Evolutionary conservation across 345 rosid species (phyloP).

Genomic region (Salix udensis): DNA sequence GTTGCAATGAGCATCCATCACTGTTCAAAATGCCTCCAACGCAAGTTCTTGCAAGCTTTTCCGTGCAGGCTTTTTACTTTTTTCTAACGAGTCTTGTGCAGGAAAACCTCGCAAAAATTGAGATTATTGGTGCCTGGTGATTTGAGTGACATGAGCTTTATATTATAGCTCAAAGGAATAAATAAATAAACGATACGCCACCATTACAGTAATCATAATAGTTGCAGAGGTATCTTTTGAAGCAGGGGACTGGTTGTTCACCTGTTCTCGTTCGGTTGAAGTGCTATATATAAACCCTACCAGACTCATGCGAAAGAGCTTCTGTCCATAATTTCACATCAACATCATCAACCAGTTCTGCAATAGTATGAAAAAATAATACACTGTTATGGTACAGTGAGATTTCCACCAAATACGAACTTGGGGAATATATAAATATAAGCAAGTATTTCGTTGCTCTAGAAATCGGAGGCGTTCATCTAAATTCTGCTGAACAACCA

Average conservation of each 20-base stretch:
- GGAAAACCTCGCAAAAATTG: too few relatives aligned
- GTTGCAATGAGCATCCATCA: not conserved
- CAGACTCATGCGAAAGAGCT: not conserved
- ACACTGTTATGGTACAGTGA: not conserved
- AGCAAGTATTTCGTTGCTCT: not conserved
- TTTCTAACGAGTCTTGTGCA: not conserved
- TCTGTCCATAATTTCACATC: not conserved
- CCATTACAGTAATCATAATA: not conserved
- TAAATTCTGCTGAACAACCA: not conserved
- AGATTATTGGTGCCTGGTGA: too few relatives aligned
- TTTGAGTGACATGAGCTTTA: too few relatives aligned
- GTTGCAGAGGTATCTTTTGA: not conserved
- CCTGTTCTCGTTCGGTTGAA: too few relatives aligned
- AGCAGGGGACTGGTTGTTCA: not conserved
- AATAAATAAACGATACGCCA: too few relatives aligned
- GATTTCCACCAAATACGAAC: not conserved
- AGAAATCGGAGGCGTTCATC: not conserved
- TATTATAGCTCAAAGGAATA: too few relatives aligned
- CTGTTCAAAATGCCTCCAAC: not conserved
- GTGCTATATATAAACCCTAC: too few relatives aligned
- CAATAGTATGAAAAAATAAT: not conserved
- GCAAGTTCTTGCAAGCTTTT: not conserved
- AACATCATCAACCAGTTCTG: not conserved
- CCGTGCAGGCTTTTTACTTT: not conserved
- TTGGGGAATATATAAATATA: not conserved